A percentile compares a stretch with the other conserved stretches of the same genome.
phyloP scores from a whole-genome alignment of 257 asterid species.

The Plantago major region DNA sequence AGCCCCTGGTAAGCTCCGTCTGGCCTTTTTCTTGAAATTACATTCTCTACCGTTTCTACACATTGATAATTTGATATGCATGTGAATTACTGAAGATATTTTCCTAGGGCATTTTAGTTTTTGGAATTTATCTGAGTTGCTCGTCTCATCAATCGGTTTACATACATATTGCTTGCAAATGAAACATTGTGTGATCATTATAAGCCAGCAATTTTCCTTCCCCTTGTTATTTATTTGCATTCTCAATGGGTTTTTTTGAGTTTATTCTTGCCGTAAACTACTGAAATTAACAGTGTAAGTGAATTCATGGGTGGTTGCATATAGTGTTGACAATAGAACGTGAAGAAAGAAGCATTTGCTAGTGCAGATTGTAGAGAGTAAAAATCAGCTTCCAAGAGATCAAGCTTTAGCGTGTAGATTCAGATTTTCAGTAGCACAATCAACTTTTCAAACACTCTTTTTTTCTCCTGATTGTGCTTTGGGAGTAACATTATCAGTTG shows the following conservation, averaged over 20 bases:
- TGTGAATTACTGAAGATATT: background rate
- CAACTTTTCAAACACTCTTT: background rate
- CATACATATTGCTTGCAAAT: too few relatives aligned
- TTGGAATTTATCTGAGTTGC: too few relatives aligned
- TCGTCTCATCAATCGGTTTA: too few relatives aligned
- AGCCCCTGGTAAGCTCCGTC: constrained; percentile 72
- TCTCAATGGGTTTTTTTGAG: too few relatives aligned
- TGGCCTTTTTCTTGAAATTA: background rate
- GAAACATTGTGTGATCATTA: too few relatives aligned
- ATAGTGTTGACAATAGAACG: background rate
- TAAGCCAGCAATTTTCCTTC: too few relatives aligned
- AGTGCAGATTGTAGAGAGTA: background rate
- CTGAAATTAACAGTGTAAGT: background rate
- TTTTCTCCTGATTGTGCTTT: background rate
- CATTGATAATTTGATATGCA: background rate
- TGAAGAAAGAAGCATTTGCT: background rate
- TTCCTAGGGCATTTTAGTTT: too few relatives aligned
- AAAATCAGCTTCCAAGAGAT: background rate
- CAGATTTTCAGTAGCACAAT: background rate
- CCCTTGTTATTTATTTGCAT: too few relatives aligned
- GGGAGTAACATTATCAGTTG: background rate
- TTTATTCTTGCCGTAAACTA: too few relatives aligned
- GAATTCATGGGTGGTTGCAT: background rate
- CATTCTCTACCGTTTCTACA: too few relatives aligned
- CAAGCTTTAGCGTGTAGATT: background rate